phyloP scores from a whole-genome alignment of 331 rosid genomes.

The Cydonia oblonga region DNA sequence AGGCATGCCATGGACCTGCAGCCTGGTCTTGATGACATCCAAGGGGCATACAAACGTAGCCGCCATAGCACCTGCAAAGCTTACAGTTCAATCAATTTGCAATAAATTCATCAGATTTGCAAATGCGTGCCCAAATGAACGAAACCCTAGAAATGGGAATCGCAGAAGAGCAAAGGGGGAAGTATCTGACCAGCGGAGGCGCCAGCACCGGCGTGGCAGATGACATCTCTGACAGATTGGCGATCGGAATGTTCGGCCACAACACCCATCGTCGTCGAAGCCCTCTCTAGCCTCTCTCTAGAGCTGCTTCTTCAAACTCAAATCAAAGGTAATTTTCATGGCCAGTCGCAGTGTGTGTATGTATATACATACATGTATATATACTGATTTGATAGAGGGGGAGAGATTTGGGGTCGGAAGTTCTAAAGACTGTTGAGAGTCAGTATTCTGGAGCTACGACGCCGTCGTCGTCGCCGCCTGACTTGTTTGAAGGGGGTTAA shows the following conservation, averaged over 20 bases:
- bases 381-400: background rate
- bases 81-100: slow-evolving; percentile 2
- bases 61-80: slow-evolving; percentile 68
- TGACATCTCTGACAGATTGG: slow-evolving; percentile 25
- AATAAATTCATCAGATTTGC: background rate
- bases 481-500: slow-evolving; percentile 11
- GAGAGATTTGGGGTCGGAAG: background rate
- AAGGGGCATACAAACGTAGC: slow-evolving; percentile 91
- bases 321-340: slow-evolving; percentile 4
- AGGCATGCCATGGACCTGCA: slow-evolving; percentile 92
- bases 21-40: slow-evolving; percentile 96
- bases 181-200: slow-evolving; percentile 65
- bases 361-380: background rate
- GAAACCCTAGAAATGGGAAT: slow-evolving; percentile 13
- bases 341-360: background rate
- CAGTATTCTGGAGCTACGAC: background rate
- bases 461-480: background rate
- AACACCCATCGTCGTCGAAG: slow-evolving; percentile 36
- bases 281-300: background rate
- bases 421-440: background rate
- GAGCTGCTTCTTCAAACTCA: background rate
- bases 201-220: slow-evolving; percentile 74
- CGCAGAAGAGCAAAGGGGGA: background rate
- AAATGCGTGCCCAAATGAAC: background rate
- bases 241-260: slow-evolving; percentile 23